A percentile compares a stretch with the other conserved stretches of the same genome.
phyloP scores from a whole-genome alignment of 1,284 basidiomycete genomes.

The Meripilus lineatus region DNA sequence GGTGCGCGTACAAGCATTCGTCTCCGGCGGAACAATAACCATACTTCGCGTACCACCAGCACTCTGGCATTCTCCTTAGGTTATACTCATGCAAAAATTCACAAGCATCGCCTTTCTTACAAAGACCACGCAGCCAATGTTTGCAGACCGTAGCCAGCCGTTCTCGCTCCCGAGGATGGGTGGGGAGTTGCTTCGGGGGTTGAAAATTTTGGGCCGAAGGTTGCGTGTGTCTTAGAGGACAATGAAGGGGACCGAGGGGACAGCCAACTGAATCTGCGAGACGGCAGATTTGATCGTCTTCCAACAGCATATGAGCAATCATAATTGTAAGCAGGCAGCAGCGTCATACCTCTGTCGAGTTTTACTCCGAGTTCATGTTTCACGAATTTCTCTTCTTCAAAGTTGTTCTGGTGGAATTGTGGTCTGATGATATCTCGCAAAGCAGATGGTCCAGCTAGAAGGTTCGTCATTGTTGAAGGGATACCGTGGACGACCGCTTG shows the following conservation, averaged over 20 bases:
- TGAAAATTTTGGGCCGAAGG: constrained; percentile 87
- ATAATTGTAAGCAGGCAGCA: background rate
- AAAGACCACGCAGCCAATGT: constrained; percentile 97
- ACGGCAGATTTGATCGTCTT: constrained; percentile 91
- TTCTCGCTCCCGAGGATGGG: constrained; percentile 80
- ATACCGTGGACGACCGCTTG: too few species aligned
- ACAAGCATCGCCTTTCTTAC: constrained; percentile 98
- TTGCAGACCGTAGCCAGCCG: constrained; percentile 96
- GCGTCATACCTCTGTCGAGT: constrained; percentile 80
- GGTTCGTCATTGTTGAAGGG: constrained; percentile 45
- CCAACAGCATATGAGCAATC: constrained; percentile 10
- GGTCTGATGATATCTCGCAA: constrained; percentile 78
- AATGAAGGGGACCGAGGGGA: constrained; percentile 81
- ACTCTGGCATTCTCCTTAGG: constrained; percentile 97
- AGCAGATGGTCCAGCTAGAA: constrained; percentile 58
- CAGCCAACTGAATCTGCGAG: constrained; percentile 80
- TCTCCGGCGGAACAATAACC: constrained; percentile 98
- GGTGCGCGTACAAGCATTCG: constrained; percentile 97
- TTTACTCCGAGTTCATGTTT: constrained; percentile 85
- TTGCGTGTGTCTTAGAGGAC: constrained; percentile 85
- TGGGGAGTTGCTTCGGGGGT: constrained; percentile 74
- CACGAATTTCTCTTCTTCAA: constrained; percentile 78
- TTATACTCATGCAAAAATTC: constrained; percentile 99
- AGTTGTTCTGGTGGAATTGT: constrained; percentile 92
- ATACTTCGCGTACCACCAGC: constrained; percentile 98